Base-by-base conservation (phyloP, 2,329 filamentous ascomycete species). In the Epichloe hybrida region DNA sequence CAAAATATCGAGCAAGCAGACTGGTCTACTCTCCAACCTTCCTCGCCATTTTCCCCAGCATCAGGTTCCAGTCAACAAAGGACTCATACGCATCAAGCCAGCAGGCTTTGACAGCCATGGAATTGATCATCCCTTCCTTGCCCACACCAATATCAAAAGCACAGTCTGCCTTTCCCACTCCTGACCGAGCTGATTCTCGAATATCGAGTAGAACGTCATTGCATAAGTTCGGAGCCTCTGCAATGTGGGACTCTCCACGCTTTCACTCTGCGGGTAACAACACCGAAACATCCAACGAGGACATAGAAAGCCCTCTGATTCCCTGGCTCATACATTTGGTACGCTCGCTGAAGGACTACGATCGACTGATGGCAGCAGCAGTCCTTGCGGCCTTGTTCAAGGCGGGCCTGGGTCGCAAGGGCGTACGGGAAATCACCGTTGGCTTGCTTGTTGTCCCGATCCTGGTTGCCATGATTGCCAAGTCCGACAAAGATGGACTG, bases 1-100 rank as follows among this genome's bases (percentile, higher is more conserved):
- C 91, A 0, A 84, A 83, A 57, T 86, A 84, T 65, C 80, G 88
- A 50, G 83, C 87, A 9, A 83, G 83, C 56, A 79, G 87, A 58
- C 75, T 87, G 46, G 67, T 84, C 42, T 83, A 78, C 53, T 84
- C 84, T 1, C 83, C 83, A 2, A 76, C 80, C 0, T 79, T 89
- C 40, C 68, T 86, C 51, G 79, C 83, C 20, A 77, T 86, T 11
- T 86, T 88, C 54, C 83, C 83, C 2, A 72, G 74, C 42, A 66
- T 76, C 39, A 76, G 77, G 42, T 76, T 79, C 49, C 67, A 74
- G 1, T 68, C 71, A 6, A 67, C 64, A 2, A 73, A 42, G 74
- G 75, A 3, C 64, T 75, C 23, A 69, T 71, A 46, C 70, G 71
- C 40, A 66, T 69, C 21, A 47, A 71, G 73, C 17, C 60, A 67